Percentiles rank a stretch among this genome's conserved stretches.
phyloP scores from a whole-genome alignment of 1,284 basidiomycete genomes.

The Coniferiporia weirii region DNA sequence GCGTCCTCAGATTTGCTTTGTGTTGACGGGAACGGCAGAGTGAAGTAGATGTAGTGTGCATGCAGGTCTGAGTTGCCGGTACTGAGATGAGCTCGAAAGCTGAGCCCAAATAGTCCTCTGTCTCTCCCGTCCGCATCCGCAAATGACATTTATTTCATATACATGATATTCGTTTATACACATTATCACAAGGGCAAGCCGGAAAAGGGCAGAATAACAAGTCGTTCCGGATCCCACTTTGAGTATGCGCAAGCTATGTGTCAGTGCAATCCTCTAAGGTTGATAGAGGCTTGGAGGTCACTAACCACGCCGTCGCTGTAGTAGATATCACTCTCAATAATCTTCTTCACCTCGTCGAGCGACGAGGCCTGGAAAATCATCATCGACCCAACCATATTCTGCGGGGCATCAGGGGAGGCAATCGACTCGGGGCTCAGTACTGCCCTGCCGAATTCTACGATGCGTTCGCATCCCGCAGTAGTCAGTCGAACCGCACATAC shows the following conservation, averaged over 20 bases:
- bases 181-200: neutral
- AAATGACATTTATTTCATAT: neutral
- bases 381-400: conserved; percentile 45
- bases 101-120: too few species aligned
- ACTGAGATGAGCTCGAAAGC: too few species aligned
- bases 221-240: conserved; percentile 37
- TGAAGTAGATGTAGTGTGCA: too few species aligned
- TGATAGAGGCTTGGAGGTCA: conserved; percentile 16
- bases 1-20: too few species aligned
- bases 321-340: conserved; percentile 50
- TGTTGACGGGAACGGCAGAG: too few species aligned
- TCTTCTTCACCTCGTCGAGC: conserved; percentile 40
- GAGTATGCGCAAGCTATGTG: neutral
- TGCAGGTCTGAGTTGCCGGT: too few species aligned
- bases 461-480: neutral
- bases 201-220: conserved; percentile 39
- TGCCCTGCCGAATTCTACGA: conserved; percentile 43
- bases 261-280: too few species aligned
- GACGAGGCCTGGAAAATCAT: conserved; percentile 45
- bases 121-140: too few species aligned
- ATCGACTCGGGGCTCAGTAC: conserved; percentile 39
- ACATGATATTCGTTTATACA: neutral
- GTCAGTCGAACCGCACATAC: neutral
- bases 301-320: conserved; percentile 51
- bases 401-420: conserved; percentile 28